Base-by-base conservation (phyloP, 139 green algal genomes). In the Chlamydomonas sphaeroides region DNA sequence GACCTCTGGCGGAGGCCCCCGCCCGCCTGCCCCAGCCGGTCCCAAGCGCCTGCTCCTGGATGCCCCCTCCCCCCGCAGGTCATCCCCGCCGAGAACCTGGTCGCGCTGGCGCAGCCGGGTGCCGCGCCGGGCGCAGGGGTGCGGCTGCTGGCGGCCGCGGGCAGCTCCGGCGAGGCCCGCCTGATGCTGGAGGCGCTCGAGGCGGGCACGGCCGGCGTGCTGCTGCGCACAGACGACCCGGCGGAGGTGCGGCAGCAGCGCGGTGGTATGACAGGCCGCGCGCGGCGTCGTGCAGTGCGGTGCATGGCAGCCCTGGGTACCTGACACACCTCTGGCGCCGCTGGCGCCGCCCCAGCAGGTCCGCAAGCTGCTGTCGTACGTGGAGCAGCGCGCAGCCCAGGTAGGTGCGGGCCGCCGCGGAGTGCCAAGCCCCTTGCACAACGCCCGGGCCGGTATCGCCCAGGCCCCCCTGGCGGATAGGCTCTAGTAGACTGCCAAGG, bases 31-130 rank as follows among this genome's bases (percentile, higher is more conserved):
- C n/a, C n/a, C n/a, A n/a, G n/a, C n/a, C n/a, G n/a, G n/a, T n/a
- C n/a, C 53, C 53, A 62, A 17, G 53, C 5, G 23, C 18, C 20
- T 62, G 53, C 17, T 21, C 45, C 11, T 53, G 15, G 20, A 62
- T 7, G 21, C 23, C 53, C 53, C 53, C 53, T 30, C 20, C 26
- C 68, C 14, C 33, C 85, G 87, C 87, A 94, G 88, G 89, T 98
- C 33, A 98, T 98, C n/a, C 96, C 96, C 0, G 95, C 94, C 3
- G 96, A 98, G 82, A 98, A 98, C 84, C 78, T 98, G 38, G 94
- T 98, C 26, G 96, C 96, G 1, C 86, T 93, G 25, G 92, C 85
- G 20, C 91, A 94, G 86, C 38, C 36, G 33, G 28, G 28, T 32
- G 41, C 45, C 33, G 41, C 45, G n/a, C 69, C n/a, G n/a, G 11